These are phyloP conservation scores for Trichoderma koningiopsis DNA, from an alignment of 2,329 filamentous ascomycete genomes.

Conservation along the genomic window DNA sequence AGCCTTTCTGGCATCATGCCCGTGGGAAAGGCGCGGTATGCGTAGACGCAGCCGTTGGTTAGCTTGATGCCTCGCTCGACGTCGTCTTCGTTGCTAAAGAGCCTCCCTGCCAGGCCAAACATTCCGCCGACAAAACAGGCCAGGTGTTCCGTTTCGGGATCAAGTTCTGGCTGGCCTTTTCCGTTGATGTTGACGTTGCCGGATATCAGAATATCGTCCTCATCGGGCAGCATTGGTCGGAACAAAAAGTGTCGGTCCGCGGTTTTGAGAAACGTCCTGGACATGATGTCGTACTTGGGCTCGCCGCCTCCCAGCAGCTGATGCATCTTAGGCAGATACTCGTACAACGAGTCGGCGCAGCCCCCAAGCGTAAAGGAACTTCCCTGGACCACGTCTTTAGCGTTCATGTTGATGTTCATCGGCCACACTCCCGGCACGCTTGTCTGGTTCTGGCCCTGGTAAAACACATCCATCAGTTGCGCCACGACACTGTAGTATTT, in stretches of 20 bases:
- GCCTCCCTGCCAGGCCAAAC: constrained; percentile 51
- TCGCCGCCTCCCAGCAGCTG: constrained; percentile 58
- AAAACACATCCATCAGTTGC: constrained; percentile 67
- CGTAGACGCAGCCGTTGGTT: constrained; percentile 55
- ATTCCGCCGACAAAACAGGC: constrained; percentile 56
- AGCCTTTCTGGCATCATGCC: constrained; percentile 58
- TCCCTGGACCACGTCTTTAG: constrained; percentile 43
- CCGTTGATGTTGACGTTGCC: constrained; percentile 39
- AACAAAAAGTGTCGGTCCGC: constrained; percentile 62
- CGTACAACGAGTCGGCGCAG: constrained; percentile 61
- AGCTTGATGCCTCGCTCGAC: constrained; percentile 49
- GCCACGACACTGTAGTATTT: constrained; percentile 76
- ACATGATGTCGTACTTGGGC: constrained; percentile 58
- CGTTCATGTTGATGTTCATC: constrained; percentile 60
- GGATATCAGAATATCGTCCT: constrained; percentile 58
- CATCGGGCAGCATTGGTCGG: constrained; percentile 59
- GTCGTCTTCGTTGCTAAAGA: constrained; percentile 46
- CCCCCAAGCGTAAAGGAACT: constrained; percentile 42
- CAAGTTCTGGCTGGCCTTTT: constrained; percentile 28
- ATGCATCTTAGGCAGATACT: constrained; percentile 92
- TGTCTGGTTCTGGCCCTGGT: constrained; percentile 65
- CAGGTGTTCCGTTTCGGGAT: constrained; percentile 48
- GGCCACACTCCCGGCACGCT: constrained; percentile 75
- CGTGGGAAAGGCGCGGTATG: constrained; percentile 50
- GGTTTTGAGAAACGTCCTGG: constrained; percentile 57